Conservation (phyloP, 257 asterid species). For the Solanum bulbocastanum region DNA sequence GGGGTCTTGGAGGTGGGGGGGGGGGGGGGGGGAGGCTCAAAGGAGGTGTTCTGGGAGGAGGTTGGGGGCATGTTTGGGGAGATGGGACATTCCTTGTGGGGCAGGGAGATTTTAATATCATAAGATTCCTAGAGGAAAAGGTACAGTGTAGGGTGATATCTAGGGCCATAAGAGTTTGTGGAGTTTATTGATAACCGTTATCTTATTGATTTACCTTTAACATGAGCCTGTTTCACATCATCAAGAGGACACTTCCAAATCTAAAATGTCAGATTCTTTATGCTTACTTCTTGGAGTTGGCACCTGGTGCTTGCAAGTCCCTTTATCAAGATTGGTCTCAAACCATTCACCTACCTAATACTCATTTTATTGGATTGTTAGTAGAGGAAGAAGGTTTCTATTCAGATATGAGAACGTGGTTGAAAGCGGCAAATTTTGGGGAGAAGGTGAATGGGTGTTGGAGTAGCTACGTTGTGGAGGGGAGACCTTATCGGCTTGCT, state of each 20-base stretch:
- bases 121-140: neutral
- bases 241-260: neutral
- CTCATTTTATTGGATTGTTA: neutral
- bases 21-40: neutral
- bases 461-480: neutral
- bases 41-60: neutral
- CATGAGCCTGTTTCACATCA: neutral
- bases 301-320: neutral
- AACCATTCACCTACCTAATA: neutral
- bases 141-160: neutral
- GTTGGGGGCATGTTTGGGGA: neutral
- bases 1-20: neutral
- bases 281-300: neutral
- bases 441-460: neutral
- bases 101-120: neutral
- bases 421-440: neutral
- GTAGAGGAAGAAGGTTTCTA: neutral
- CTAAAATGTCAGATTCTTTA: neutral
- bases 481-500: neutral
- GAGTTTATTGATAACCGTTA: neutral
- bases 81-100: neutral
- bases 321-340: neutral
- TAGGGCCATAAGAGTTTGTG: neutral
- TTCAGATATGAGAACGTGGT: neutral
- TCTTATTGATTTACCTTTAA: neutral